phyloP scores from a whole-genome alignment of 139 green algal species.

The Chlorella ohadii region DNA sequence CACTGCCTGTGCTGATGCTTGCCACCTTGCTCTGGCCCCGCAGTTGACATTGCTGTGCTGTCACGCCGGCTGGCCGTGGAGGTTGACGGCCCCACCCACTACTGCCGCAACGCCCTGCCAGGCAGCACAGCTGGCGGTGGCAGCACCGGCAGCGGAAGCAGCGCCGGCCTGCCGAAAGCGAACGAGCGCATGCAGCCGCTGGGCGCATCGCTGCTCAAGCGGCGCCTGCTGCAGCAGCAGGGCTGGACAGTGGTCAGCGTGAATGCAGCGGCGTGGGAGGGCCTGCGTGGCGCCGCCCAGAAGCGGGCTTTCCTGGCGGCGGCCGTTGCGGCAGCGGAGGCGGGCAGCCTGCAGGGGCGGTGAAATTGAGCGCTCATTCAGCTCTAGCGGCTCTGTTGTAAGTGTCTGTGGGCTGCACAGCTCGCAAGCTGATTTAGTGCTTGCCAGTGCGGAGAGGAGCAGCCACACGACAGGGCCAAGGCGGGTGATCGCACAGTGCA shows the following conservation, averaged over 20 bases:
- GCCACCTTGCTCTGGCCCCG: too few species aligned
- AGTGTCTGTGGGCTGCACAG: too few species aligned
- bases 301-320: constrained; percentile 10
- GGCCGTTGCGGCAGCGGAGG: not conserved
- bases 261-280: not conserved
- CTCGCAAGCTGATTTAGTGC: too few species aligned
- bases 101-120: constrained; percentile 27
- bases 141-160: not conserved
- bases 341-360: not conserved
- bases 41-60: constrained; percentile 18
- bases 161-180: not conserved
- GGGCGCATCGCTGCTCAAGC: constrained; percentile 34
- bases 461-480: too few species aligned
- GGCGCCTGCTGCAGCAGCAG: constrained; percentile 9
- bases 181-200: not conserved
- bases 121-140: not conserved
- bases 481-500: too few species aligned
- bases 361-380: too few species aligned
- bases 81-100: constrained; percentile 44
- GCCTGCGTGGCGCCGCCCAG: not conserved
- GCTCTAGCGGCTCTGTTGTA: too few species aligned
- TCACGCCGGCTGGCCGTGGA: constrained; percentile 29
- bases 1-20: too few species aligned
- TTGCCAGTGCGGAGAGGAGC: too few species aligned
- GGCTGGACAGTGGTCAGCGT: constrained; percentile 40